Conservation (phyloP, 2,329 filamentous ascomycete genomes). For the Simplicillium sp. region DNA sequence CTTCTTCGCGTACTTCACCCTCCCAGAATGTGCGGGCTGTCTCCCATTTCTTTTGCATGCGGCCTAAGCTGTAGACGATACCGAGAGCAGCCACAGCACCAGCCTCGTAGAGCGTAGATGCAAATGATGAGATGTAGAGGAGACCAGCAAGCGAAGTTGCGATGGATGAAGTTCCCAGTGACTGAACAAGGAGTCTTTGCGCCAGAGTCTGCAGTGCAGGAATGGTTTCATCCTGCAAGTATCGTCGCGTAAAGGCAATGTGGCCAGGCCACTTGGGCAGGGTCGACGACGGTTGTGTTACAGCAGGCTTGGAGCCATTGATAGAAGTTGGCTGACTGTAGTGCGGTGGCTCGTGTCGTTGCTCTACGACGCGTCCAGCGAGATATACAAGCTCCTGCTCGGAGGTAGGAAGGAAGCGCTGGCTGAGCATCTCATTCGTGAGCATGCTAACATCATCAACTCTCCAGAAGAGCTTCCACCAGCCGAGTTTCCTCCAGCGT, state of each 20-base stretch:
- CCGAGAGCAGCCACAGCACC: constrained; percentile 53
- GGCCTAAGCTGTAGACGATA: constrained; percentile 46
- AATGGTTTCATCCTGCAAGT: constrained; percentile 56
- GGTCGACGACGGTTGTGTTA: constrained; percentile 12
- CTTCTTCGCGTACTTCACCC: constrained; percentile 57
- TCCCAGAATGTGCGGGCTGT: constrained; percentile 52
- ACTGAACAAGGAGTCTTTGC: constrained; percentile 66
- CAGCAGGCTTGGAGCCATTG: constrained; percentile 7
- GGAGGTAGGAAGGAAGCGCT: constrained; percentile 66
- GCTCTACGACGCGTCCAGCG: constrained; percentile 60
- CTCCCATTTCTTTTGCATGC: constrained; percentile 56
- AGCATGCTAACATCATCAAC: constrained; percentile 87
- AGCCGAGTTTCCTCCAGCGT: constrained; percentile 71
- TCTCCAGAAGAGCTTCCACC: constrained; percentile 95
- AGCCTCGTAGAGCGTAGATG: constrained; percentile 48
- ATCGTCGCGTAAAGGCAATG: constrained; percentile 61
- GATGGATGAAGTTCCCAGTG: constrained; percentile 61
- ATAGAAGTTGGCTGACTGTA: constrained; percentile 26
- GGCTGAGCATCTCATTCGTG: constrained; percentile 66
- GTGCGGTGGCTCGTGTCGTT: constrained; percentile 16
- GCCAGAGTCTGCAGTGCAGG: constrained; percentile 64
- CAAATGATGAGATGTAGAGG: constrained; percentile 45
- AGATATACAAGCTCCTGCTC: constrained; percentile 80
- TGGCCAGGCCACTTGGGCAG: constrained; percentile 59
- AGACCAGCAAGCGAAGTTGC: constrained; percentile 44